Percentiles rank a stretch among this genome's conserved stretches.
Conservation (phyloP, 2,329 filamentous ascomycete genomes). For the Sordariomycetes sp. region DNA sequence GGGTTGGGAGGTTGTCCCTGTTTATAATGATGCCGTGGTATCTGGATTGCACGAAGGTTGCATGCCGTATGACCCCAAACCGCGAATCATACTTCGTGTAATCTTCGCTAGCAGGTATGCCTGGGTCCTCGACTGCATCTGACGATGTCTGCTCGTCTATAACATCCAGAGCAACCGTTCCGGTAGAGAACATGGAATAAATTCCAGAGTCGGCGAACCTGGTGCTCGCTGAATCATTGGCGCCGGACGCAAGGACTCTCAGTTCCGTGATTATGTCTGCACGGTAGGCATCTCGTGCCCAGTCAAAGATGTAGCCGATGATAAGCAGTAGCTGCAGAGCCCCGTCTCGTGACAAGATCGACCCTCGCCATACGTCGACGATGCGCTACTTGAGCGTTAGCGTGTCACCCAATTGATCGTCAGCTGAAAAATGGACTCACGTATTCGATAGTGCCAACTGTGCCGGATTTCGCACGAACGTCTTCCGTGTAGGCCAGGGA, state of each 20-base stretch:
- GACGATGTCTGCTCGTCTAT: background rate
- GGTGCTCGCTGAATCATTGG: background rate
- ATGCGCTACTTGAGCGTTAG: slow-evolving; percentile 4
- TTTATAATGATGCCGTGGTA: background rate
- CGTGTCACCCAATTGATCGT: no score
- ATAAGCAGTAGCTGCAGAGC: slow-evolving; percentile 7
- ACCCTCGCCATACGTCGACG: slow-evolving; percentile 6
- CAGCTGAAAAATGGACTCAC: background rate
- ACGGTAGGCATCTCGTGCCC: slow-evolving; percentile 8
- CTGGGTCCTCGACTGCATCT: background rate
- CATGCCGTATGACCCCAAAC: background rate
- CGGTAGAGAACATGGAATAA: background rate
- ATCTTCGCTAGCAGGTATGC: no score
- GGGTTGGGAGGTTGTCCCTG: background rate
- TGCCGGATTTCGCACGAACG: background rate
- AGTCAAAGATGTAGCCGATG: slow-evolving; percentile 9
- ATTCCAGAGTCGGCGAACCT: background rate
- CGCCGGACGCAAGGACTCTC: background rate
- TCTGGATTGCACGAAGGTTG: background rate
- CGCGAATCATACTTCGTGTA: no score
- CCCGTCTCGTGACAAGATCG: slow-evolving; percentile 1
- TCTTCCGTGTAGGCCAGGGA: background rate
- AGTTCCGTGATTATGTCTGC: slow-evolving; percentile 6
- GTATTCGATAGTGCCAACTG: background rate
- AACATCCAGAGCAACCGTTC: background rate